Evolutionary conservation across 1,284 basidiomycete genomes (phyloP), one percentile per base, ranked within the genome.

Genomic region (Anthracocystis panici-leucophaei): DNA sequence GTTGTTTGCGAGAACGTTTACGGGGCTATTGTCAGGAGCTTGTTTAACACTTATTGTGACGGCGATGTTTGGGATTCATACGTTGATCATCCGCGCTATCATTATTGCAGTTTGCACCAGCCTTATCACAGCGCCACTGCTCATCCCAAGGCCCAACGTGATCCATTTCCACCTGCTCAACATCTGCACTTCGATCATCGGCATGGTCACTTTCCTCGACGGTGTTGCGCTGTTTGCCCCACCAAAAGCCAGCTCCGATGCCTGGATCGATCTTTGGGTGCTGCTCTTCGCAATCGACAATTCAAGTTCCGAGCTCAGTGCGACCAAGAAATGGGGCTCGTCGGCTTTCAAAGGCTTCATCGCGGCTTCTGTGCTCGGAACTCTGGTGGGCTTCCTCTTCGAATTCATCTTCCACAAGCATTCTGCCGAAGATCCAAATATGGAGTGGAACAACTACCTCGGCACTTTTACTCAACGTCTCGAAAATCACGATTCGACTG

Each of bases 401-500:
- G 77, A 82, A 38, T 57, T 74, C 25, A 29, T 80, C 50, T 65
- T 82, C 58, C 76, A 81, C 58, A 62, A 57, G 42, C 68, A 74
- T 54, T 67, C 77, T 3, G 75, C 69, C 2, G 70, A 82, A 27
- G 78, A 81, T 33, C 69, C 78, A 12, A 78, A 78, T 14, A 58
- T 60, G 59, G 70, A 78, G 41, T 82, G 79, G 79, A 81, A 81
- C 70, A 73, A 80, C 23, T 81, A 79, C 41, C 75, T 82, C 3
- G 79, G 81, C 20, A 52, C 71, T 11, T 81, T 71, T 56, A 75
- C 79, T 0, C 58, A 75, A 21, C 62, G 65, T 5, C 67, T 78
- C 21, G 76, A 75, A 46, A 65, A 75, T 29, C 57, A 55, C 31
- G 46, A 50, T 14, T 38, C 45, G 6, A 23, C 53, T 16, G 55